Evolutionary conservation across 2,329 filamentous ascomycete genomes (phyloP).

Genomic region (Apiospora saccharicola): DNA sequence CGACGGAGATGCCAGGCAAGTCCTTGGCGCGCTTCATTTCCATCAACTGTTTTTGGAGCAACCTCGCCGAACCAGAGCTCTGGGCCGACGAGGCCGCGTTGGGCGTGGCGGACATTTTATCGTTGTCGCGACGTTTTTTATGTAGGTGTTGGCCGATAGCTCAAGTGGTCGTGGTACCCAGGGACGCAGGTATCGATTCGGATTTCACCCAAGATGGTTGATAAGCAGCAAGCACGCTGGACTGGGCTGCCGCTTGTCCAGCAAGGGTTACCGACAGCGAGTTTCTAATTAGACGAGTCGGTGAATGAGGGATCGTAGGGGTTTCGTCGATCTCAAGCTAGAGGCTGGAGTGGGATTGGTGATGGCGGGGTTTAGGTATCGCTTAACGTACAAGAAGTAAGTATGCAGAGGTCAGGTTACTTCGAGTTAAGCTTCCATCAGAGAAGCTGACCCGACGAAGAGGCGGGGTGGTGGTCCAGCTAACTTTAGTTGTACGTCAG

Average conservation of each 20-base stretch:
- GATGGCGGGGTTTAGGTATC: neutral
- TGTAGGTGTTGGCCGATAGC: neutral
- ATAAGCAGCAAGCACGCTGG: neutral
- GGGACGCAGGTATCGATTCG: neutral
- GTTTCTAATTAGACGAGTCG: too few species aligned
- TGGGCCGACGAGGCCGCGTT: slow-evolving; percentile 22
- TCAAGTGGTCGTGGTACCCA: neutral
- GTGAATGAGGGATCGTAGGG: neutral
- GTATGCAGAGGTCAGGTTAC: slow-evolving; percentile 6
- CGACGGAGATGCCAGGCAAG: slow-evolving; percentile 92
- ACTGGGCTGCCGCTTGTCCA: neutral
- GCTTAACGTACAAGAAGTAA: neutral
- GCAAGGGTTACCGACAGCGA: neutral
- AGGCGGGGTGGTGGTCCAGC: neutral
- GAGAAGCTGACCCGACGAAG: neutral
- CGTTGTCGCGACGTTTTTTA: neutral
- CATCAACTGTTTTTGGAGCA: slow-evolving; percentile 87
- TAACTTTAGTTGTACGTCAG: neutral
- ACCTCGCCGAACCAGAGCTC: slow-evolving; percentile 68
- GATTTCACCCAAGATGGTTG: neutral
- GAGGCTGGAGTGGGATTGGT: neutral
- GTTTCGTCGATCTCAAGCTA: neutral
- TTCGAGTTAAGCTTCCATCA: neutral
- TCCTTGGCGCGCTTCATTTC: slow-evolving; percentile 93
- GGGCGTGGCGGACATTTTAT: slow-evolving; percentile 7